Evolutionary conservation across 139 green algal species (phyloP), one percentile per base, ranked within the genome.

Genomic region (Asterochloris erici): DNA sequence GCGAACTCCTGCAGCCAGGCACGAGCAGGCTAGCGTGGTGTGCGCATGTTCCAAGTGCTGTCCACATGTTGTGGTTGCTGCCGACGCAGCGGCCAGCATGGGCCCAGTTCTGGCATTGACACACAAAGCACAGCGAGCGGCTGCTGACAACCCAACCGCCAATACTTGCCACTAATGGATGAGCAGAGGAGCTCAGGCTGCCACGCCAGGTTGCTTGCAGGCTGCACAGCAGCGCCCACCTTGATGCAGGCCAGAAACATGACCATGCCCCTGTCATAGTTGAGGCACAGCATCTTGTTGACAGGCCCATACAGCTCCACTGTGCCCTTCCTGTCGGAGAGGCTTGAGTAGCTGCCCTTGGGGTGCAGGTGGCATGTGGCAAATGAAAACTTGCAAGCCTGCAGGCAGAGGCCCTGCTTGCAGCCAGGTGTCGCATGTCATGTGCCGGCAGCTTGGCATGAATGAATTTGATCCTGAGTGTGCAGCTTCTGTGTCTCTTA

Each of bases 271-370:
- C 90, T 82, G 87, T 99, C 96, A 84, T 96, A 99, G n/a, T 87
- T 89, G 19, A 84, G 73, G 76, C 86, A 93, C 82, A 92, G 94
- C 23, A 99, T 84, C 77, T 96, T 93, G 84, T 85, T 93, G 21
- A 97, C 95, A 19, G 96, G 96, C 0, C 96, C 96, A 87, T 93
- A 98, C 83, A 99, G 86, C 82, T 98, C 94, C 79, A 95, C 93
- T 14, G 68, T 63, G 26, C 88, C 82, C 11, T 90, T 89, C 70
- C 84, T 87, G 85, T 98, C 96, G 10, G 87, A 85, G 6, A 99
- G 90, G 23, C 92, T 90, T 0, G 96, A 90, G 82, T 94, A 95
- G 83, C 90, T 96, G 38, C 96, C 96, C 89, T 96, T 91, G 0
- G 96, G 95, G 54, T 96, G 84, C 78, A 99, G 90, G 54, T 87